Evolutionary conservation across 2,329 filamentous ascomycete species (phyloP).

Genomic region (Allantophomopsis cytisporea): DNA sequence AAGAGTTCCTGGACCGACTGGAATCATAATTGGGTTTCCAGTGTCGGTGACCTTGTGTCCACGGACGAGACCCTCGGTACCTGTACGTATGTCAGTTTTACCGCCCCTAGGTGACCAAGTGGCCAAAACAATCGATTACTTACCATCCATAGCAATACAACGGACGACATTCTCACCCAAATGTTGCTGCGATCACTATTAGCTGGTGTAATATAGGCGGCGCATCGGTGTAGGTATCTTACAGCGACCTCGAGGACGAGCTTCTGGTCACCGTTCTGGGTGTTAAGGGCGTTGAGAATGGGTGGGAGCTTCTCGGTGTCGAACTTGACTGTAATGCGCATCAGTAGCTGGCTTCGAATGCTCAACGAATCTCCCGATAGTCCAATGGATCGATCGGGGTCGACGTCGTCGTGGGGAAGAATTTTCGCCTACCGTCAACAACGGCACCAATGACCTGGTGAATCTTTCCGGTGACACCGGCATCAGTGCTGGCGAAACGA

Average conservation of each 20-base stretch:
- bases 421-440: slow-evolving; percentile 72
- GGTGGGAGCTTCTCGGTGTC: slow-evolving; percentile 83
- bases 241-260: slow-evolving; percentile 93
- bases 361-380: slow-evolving; percentile 1
- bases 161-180: slow-evolving; percentile 97
- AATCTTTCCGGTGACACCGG: slow-evolving; percentile 52
- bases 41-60: slow-evolving; percentile 77
- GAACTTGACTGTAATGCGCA: slow-evolving; percentile 69
- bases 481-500: slow-evolving; percentile 38
- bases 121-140: slow-evolving; percentile 17
- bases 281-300: slow-evolving; percentile 95
- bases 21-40: slow-evolving; percentile 89
- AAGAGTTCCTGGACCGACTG: slow-evolving; percentile 84
- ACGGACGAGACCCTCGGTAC: slow-evolving; percentile 99
- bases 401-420: slow-evolving; percentile 10
- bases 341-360: slow-evolving; percentile 3
- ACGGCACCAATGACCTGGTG: slow-evolving; percentile 95
- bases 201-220: slow-evolving; percentile 14
- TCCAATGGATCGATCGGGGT: slow-evolving; percentile 7
- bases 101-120: no score
- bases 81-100: slow-evolving; percentile 25
- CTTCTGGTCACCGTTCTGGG: slow-evolving; percentile 84
- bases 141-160: slow-evolving; percentile 99
- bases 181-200: slow-evolving; percentile 66
- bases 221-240: slow-evolving; percentile 27